Percentiles rank a stretch among this genome's conserved stretches.
Conservation (phyloP, 805 yeast species). For the Schwanniomyces pseudopolymorphus region DNA sequence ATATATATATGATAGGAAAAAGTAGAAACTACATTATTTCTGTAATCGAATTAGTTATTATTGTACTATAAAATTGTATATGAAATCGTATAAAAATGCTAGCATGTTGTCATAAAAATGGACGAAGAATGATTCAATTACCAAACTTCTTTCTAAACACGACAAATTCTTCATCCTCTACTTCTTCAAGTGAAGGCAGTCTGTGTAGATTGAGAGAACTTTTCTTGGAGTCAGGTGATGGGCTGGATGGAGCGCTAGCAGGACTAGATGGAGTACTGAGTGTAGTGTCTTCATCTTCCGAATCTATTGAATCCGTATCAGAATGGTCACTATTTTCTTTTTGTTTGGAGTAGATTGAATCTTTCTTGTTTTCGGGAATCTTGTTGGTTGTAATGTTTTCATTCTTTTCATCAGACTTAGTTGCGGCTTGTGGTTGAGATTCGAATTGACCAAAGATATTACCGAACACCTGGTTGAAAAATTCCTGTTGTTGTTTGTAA, state of each 20-base stretch:
- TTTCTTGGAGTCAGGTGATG: slow-evolving; percentile 2
- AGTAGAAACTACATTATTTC: no score
- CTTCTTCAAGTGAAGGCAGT: slow-evolving; percentile 31
- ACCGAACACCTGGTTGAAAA: slow-evolving; percentile 21
- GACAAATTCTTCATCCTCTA: slow-evolving; percentile 38
- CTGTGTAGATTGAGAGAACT: slow-evolving; percentile 18
- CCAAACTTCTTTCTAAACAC: slow-evolving; percentile 40
- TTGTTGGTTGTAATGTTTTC: background rate
- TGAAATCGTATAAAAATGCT: background rate
- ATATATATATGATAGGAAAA: no score
- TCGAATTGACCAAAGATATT: background rate
- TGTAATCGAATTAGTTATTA: no score
- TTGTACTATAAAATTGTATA: background rate
- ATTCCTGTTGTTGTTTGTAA: slow-evolving; percentile 23
- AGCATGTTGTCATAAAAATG: background rate
- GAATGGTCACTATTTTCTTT: slow-evolving; percentile 4
- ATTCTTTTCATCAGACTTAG: slow-evolving; percentile 1
- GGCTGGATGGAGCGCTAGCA: no score
- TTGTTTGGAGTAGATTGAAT: background rate
- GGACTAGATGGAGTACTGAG: slow-evolving; percentile 4
- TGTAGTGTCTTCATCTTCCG: slow-evolving; percentile 12
- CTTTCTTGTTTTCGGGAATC: background rate
- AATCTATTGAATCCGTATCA: slow-evolving; percentile 17
- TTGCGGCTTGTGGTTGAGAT: slow-evolving; percentile 6
- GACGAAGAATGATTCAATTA: slow-evolving; percentile 3